Conservation (phyloP, 345 rosid genomes). For the thale cress (Arabidopsis thaliana) region DNA sequence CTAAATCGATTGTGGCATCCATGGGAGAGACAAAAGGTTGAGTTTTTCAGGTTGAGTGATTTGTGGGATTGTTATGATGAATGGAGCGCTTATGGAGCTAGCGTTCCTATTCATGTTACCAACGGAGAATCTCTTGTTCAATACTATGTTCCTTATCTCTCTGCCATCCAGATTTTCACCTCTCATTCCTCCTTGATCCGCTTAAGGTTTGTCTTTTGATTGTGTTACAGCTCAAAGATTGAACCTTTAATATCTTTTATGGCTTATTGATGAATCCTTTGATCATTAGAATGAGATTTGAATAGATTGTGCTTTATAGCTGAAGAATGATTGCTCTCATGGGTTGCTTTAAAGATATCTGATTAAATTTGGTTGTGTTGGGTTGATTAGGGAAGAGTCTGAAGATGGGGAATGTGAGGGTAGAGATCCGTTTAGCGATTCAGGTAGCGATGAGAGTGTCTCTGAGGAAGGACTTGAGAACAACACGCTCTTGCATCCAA, state of each 20-base stretch:
- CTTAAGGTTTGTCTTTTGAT: constrained; percentile 59
- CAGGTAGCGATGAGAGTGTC: constrained; percentile 83
- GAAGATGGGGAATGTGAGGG: constrained; percentile 75
- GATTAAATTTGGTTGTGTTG: constrained; percentile 9
- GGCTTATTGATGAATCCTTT: not conserved
- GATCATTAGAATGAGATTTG: not conserved
- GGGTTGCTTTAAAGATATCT: not conserved
- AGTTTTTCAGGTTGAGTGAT: constrained; percentile 81
- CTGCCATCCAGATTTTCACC: constrained; percentile 92
- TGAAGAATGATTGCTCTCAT: constrained; percentile 3
- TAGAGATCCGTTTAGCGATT: constrained; percentile 81
- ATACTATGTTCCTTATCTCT: constrained; percentile 96
- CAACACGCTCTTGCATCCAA: constrained; percentile 60
- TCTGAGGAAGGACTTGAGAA: constrained; percentile 88
- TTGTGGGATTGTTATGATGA: constrained; percentile 92
- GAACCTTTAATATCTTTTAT: not conserved
- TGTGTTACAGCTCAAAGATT: not conserved
- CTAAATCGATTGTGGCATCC: constrained; percentile 91
- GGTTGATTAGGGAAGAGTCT: constrained; percentile 69
- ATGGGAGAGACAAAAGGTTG: constrained; percentile 87
- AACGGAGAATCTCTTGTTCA: constrained; percentile 70
- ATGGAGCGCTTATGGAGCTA: constrained; percentile 99
- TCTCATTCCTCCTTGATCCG: constrained; percentile 66
- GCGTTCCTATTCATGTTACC: constrained; percentile 73
- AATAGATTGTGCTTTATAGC: not conserved